Base-by-base conservation (phyloP, 148 eudicot species). In the Amaranthus cruentus region DNA sequence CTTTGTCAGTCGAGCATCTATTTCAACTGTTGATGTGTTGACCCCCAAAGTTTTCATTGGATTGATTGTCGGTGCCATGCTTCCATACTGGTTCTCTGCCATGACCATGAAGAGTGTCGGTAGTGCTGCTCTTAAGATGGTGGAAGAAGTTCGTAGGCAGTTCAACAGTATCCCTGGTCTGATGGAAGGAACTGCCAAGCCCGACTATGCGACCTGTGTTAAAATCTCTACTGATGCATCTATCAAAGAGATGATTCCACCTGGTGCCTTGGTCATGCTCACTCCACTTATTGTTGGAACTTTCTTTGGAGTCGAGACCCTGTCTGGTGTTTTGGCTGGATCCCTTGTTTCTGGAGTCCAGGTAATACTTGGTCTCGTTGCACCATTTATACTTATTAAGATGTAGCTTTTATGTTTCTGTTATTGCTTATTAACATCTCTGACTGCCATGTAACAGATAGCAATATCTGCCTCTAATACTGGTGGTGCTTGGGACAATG, bases 41-140 rank as follows among this genome's bases (percentile, higher is more conserved):
- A 83, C 85, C 66, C 98, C 98, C 7, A 93, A 87, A 79, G 98
- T 93, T 8, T 90, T 93, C 78, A 86, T 93, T 62, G 98, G 98
- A 74, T 68, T 93, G 80, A 14, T 93, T 42, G 96, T 90, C 54
- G 98, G 98, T 70, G 98, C 98, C 55, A 93, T 93, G 98, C 91
- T 93, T 79, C 98, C 98, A 9, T 93, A 90, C 77, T 90, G 98
- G 98, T 93, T 93, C 82, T 93, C 98, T 8, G 98, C 98, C 75
- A 90, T 93, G 98, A 93, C 98, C 64, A 93, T 93, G 98, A 93
- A 93, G 88, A 93, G 98, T 72, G 98, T 93, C 42, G 98, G 98
- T 21, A 90, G 84, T 69, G 98, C 96, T 50, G 98, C 98, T 71
- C 80, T 93, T 54, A 86, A 87, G 78, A 93, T 90, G 98, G 98